Percentiles rank a stretch among this genome's conserved stretches.
Evolutionary conservation across 192 early-diverging fungal genomes (phyloP).

Genomic region (Podila minutissima): DNA sequence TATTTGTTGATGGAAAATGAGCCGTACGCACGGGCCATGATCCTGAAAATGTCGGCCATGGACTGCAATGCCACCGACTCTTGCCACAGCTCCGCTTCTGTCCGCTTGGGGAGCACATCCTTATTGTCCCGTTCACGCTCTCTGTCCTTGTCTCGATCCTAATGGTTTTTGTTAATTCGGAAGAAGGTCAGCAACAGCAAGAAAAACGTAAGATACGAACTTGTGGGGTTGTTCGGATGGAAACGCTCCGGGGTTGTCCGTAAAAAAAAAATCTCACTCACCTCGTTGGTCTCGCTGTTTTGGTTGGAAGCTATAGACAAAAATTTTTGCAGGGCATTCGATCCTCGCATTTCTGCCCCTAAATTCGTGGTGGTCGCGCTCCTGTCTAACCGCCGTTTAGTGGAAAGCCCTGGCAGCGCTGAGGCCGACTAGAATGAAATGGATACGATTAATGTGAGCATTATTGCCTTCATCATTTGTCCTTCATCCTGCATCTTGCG

Average conservation of each 20-base stretch:
- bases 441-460: neutral
- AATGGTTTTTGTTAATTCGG: neutral
- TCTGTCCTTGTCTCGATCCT: conserved; percentile 5
- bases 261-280: neutral
- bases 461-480: neutral
- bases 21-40: conserved; percentile 23
- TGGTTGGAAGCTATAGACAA: neutral
- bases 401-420: neutral
- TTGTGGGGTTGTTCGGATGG: neutral
- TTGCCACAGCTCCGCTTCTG: conserved; percentile 14
- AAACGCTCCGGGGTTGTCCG: neutral
- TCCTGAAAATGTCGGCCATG: conserved; percentile 19
- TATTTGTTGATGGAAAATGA: conserved; percentile 43
- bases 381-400: conserved; percentile 16
- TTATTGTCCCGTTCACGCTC: neutral
- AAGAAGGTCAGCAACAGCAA: neutral
- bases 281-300: neutral
- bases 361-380: neutral
- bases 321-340: neutral
- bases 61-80: conserved; percentile 16
- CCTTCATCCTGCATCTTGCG: too few species aligned
- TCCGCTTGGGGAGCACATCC: neutral
- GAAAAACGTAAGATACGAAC: neutral
- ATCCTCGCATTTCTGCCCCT: neutral
- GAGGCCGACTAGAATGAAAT: conserved; percentile 6